Conservation (phyloP, 163 green algal genomes). For the Scenedesmus sp. region DNA sequence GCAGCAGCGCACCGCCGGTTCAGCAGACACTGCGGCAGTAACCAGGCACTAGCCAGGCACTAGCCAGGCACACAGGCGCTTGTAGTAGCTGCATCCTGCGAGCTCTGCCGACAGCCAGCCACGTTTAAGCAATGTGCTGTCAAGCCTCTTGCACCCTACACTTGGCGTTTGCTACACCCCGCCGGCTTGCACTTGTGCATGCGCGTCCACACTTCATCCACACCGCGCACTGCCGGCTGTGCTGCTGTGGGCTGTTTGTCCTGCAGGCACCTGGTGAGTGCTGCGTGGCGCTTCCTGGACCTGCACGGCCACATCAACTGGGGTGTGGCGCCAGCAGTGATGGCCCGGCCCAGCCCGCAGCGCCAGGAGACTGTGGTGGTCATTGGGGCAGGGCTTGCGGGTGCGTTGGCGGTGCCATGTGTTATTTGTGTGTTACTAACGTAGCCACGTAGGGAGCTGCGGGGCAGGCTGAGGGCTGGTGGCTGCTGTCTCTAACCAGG, state of each 20-base stretch:
- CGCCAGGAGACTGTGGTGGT: conserved; percentile 82
- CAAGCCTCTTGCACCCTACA: no score
- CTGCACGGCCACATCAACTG: conserved; percentile 96
- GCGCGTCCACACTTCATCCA: neutral
- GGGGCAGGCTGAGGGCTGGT: no score
- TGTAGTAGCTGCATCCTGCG: no score
- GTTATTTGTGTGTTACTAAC: neutral
- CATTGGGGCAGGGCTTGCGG: conserved; percentile 88
- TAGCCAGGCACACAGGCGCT: no score
- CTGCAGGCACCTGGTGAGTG: conserved; percentile 10
- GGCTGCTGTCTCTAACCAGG: no score
- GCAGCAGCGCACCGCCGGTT: no score
- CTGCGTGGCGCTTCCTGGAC: conserved; percentile 63
- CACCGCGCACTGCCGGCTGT: neutral
- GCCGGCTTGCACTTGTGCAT: no score
- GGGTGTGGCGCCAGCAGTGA: conserved; percentile 75
- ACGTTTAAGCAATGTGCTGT: no score
- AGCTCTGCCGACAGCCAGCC: no score
- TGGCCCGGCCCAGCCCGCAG: conserved; percentile 10
- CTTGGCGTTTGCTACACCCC: no score
- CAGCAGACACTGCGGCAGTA: no score
- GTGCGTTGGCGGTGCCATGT: conserved; percentile 44
- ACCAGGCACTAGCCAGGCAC: no score
- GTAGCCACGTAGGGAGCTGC: neutral
- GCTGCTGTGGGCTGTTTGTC: conserved; percentile 59